Evolutionary conservation across 306 rosid species (phyloP).

Genomic region (Carpinus viminea): DNA sequence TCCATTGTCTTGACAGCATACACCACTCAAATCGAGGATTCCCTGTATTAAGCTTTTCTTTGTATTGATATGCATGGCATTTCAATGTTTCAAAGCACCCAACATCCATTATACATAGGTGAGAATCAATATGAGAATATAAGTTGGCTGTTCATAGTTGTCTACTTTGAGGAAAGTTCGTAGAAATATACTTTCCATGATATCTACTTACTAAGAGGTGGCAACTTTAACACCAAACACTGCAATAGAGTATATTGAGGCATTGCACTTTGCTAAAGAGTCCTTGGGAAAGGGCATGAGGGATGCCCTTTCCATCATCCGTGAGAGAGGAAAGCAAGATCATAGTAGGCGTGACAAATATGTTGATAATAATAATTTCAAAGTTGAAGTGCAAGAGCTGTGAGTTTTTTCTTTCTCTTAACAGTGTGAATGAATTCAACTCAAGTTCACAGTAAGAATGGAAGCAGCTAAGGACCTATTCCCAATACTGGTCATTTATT

Average conservation of each 20-base stretch:
- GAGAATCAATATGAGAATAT: neutral
- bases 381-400: neutral
- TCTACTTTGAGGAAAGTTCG: neutral
- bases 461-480: neutral
- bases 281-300: neutral
- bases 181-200: neutral
- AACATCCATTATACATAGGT: neutral
- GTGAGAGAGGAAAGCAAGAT: neutral
- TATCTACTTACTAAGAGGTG: neutral
- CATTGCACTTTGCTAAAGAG: neutral
- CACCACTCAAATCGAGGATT: neutral
- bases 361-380: no score
- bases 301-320: neutral
- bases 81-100: neutral
- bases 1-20: neutral
- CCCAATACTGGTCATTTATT: neutral
- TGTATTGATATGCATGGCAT: neutral
- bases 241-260: neutral
- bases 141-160: neutral
- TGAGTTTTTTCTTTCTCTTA: neutral
- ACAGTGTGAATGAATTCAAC: neutral
- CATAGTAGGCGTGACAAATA: neutral
- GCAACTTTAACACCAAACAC: neutral
- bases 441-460: neutral
- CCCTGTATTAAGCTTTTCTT: neutral